Evolutionary conservation across 331 rosid genomes (phyloP), one percentile per base, ranked within the genome.

Genomic region (Saraca asoca): DNA sequence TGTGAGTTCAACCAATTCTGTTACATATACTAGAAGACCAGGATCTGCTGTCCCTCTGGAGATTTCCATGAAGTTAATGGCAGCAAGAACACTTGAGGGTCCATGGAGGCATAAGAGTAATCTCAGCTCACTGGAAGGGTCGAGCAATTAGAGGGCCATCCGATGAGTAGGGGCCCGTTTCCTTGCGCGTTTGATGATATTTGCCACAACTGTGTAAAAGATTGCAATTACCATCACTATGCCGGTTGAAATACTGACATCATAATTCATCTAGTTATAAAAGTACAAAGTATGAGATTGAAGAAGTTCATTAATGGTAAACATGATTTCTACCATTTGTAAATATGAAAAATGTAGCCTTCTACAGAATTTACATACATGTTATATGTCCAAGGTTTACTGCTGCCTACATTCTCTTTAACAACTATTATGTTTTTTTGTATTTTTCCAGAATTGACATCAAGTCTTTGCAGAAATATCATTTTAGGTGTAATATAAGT

Each of bases 1-100:
- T 7, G 92, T 90, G 71, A 90, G 90, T 67, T 94, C 97, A 56
- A 94, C 80, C 82, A 90, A 73, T 79, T 94, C 99, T 1, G 96
- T 75, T n/a, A 85, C 86, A 49, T 80, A 86, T 9, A 94, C 83
- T n/a, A 83, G 62, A 10, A 86, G 75, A 34, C 96, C 96, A 5
- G 99, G 88, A 31, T 87, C 84, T 17, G 68, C 29, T 41, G 70
- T 16, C 49, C 97, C 96, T 44, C 87, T 76, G 43, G 95, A 81
- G 63, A 94, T 88, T 82, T 90, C 97, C 81, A 88, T 80, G 70
- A 94, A 77, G 88, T 88, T 94, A 24, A 88, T 75, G 64, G 84
- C 69, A 20, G 87, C 74, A 38, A 69, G 60, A 55, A 81, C 70
- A 62, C 86, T 80, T 8, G 83, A 85, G 31, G 80, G 82, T 64